Evolutionary conservation across 2,329 filamentous ascomycete genomes (phyloP), one percentile per base, ranked within the genome.

Genomic region (Penicillium crustosum): DNA sequence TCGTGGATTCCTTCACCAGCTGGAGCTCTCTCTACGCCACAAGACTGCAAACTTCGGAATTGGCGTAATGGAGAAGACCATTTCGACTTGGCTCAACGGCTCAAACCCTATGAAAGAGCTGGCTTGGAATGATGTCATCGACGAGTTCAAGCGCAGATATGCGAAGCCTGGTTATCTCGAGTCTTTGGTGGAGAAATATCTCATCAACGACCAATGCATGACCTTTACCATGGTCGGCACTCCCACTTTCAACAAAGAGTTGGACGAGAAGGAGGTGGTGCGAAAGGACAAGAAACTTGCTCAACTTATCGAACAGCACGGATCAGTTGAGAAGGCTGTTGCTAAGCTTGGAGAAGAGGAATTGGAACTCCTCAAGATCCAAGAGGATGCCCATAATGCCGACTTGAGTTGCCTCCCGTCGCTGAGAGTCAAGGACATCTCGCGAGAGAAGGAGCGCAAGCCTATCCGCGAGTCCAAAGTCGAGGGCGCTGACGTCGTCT

Each of bases 1-100:
- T 58, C 91, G 96, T 62, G 94, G 94, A 3, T 89, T 95, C 62
- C 82, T 99, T 53, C 94, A 99, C 73, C 93, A 97, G 74, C 78
- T 97, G 4, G 94, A 99, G 72, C 82, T 99, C n/a, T 84, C 88
- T 0, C 78, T 97, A 49, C 97, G 97, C 77, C 92, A 99, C 78
- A 97, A 97, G 81, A 97, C 92, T 0, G 91, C 94, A 54, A 92
- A 89, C 68, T 99, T 99, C 70, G 94, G 94, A 15, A 91, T 97
- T 82, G 88, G 88, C 19, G 84, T 97, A 53, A 86, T 99, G 75
- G 91, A 96, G 66, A 86, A 93, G 42, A 82, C 97, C 8, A 90
- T 96, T 71, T 89, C 91, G 2, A 88, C 89, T 58, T 99, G 94
- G 94, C 97, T 99, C 76, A 95, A 94, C 57, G 94, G 93, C 6